Evolutionary conservation across 2,329 filamentous ascomycete species (phyloP).

Genomic region (Amesomyces nigricolor): DNA sequence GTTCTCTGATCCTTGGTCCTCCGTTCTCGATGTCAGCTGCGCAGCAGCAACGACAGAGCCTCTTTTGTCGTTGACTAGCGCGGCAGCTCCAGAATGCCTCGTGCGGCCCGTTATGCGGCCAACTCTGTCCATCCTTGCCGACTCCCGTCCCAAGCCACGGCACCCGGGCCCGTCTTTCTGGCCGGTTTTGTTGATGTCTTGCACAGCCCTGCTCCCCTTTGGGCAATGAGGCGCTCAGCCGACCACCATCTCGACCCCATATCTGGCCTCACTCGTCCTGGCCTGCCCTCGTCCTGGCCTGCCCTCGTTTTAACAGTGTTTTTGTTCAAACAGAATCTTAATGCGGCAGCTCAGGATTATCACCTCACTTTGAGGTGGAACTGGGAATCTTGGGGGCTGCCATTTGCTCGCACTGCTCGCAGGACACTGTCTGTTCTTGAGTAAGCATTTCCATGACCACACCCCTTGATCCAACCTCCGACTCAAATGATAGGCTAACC

Average conservation of each 20-base stretch:
- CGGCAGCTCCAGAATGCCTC: conserved; percentile 12
- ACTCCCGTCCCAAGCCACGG: not conserved
- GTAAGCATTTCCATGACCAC: not conserved
- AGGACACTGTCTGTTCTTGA: too few species aligned
- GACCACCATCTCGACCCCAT: not conserved
- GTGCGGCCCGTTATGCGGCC: conserved; percentile 18
- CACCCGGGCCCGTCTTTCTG: conserved; percentile 12
- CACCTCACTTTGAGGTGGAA: too few species aligned
- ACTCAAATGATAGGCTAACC: not conserved
- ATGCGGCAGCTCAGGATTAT: too few species aligned
- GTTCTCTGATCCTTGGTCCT: too few species aligned
- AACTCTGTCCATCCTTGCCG: not conserved
- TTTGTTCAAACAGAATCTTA: too few species aligned
- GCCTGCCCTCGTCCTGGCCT: not conserved
- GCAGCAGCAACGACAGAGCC: not conserved
- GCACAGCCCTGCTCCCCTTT: conserved; percentile 14
- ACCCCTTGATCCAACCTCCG: not conserved
- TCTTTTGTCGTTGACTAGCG: not conserved
- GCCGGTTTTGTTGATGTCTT: conserved; percentile 2
- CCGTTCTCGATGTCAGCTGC: too few species aligned
- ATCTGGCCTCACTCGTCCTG: conserved; percentile 2
- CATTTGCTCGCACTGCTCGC: not conserved
- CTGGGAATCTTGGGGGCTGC: not conserved
- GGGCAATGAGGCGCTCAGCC: not conserved
- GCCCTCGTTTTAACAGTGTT: too few species aligned